Evolutionary conservation across 345 rosid species (phyloP).

Genomic region (Eucalyptus regnans): DNA sequence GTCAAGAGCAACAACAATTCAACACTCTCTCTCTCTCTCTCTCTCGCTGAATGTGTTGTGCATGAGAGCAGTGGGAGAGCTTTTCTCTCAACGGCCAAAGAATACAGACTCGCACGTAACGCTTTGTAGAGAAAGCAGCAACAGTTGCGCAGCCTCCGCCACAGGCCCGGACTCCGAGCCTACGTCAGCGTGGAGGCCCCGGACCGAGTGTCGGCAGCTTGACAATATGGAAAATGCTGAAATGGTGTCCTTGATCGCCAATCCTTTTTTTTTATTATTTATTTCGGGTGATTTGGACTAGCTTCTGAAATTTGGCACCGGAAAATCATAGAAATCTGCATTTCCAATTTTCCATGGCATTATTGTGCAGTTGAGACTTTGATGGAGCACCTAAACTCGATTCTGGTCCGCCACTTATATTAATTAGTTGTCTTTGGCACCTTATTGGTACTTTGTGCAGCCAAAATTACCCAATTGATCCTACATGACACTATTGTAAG

Average conservation of each 20-base stretch:
- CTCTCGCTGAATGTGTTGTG: neutral
- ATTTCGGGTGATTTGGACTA: neutral
- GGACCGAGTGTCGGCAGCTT: neutral
- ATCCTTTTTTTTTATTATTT: neutral
- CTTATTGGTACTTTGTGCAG: neutral
- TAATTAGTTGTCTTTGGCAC: neutral
- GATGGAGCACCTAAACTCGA: neutral
- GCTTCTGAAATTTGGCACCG: neutral
- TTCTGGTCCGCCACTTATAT: neutral
- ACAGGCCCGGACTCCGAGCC: too few relatives aligned
- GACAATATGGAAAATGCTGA: neutral
- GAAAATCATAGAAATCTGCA: neutral
- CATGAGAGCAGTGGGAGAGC: neutral
- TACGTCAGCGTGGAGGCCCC: too few relatives aligned
- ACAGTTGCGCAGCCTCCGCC: neutral
- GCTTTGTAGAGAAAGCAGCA: neutral
- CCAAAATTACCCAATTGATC: neutral
- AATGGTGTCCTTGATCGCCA: neutral
- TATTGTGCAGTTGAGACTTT: neutral
- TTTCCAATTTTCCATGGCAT: neutral
- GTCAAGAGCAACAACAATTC: neutral
- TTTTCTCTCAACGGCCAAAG: neutral
- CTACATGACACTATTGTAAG: accelerated
- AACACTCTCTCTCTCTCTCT: neutral
- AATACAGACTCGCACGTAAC: neutral